Evolutionary conservation across 306 rosid species (phyloP), one percentile per base, ranked within the genome.

Genomic region (Cicer pinnatifidum): DNA sequence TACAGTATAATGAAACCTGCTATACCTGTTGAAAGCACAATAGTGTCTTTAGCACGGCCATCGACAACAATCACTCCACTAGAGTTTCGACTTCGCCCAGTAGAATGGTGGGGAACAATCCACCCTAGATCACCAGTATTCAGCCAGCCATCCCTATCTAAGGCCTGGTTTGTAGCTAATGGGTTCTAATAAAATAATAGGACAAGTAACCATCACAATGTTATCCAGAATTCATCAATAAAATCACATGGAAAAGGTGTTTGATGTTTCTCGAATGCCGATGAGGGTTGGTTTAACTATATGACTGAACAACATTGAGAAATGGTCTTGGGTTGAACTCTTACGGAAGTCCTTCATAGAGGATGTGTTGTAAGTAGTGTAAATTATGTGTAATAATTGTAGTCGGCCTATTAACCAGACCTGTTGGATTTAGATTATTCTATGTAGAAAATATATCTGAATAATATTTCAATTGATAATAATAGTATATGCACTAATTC

Each of bases 1-100:
- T 45, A 37, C 48, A 72, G 17, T 57, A n/a, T 23, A 17, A 7
- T 56, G 62, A 69, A 68, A 73, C 41, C 33, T 20, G 35, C 40
- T 40, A 69, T 81, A 92, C 98, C 98, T 75, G 97, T 84, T 57
- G 83, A 87, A 73, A 92, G 98, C 54, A 92, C 98, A 78, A 92
- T 92, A 8, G 98, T 92, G 74, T 92, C 98, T 82, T 92, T 92
- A 44, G 89, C 96, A 47, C 97, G 97, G 46, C 98, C 98, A 37
- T 92, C 97, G 63, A 92, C 84, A 46, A 92, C 96, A 78, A 90
- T 39, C 41, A 84, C 82, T 70, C 91, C 97, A 73, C 95, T 88
- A 69, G 90, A 83, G 65, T 9, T 80, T 54, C 85, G 89, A 73
- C 97, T 83, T 59, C 96, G 82, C 46, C 98, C 98, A 46, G 47